Conservation (phyloP, 352 stramenopile genomes). For the Globisporangium heterothallicum region DNA sequence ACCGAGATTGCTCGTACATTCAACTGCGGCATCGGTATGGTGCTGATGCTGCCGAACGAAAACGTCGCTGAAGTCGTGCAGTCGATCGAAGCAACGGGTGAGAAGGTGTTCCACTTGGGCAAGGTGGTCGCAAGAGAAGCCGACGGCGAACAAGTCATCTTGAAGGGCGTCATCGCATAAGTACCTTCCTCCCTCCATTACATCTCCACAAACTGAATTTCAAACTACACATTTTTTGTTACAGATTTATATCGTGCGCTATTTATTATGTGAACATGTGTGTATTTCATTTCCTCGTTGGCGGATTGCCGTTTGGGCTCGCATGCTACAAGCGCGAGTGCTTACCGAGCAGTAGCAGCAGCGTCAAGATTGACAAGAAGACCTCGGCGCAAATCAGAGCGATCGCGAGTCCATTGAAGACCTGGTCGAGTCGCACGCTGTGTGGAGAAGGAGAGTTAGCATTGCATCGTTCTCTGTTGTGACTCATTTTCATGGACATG, state of each 20-base stretch:
- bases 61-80: slow-evolving; percentile 86
- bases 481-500: neutral
- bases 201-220: neutral
- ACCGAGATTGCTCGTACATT: slow-evolving; percentile 96
- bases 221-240: neutral
- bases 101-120: slow-evolving; percentile 90
- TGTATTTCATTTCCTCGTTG: no score
- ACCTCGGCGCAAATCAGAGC: slow-evolving; percentile 50
- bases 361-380: slow-evolving; percentile 37
- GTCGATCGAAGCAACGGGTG: slow-evolving; percentile 75
- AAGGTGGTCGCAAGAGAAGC: slow-evolving; percentile 51
- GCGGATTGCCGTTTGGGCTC: no score
- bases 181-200: slow-evolving; percentile 5
- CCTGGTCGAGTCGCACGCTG: slow-evolving; percentile 52
- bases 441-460: neutral
- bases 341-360: slow-evolving; percentile 30
- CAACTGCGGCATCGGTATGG: slow-evolving; percentile 99
- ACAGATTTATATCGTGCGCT: no score
- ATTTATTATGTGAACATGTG: no score
- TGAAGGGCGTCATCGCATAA: slow-evolving; percentile 70
- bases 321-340: slow-evolving; percentile 8
- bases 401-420: slow-evolving; percentile 61
- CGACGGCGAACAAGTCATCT: slow-evolving; percentile 80
- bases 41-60: slow-evolving; percentile 91
- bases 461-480: slow-evolving; percentile 5